These are phyloP conservation scores for Pseudogymnoascus destructans DNA, from an alignment of 2,329 filamentous ascomycete genomes.

Conservation along the genomic window DNA sequence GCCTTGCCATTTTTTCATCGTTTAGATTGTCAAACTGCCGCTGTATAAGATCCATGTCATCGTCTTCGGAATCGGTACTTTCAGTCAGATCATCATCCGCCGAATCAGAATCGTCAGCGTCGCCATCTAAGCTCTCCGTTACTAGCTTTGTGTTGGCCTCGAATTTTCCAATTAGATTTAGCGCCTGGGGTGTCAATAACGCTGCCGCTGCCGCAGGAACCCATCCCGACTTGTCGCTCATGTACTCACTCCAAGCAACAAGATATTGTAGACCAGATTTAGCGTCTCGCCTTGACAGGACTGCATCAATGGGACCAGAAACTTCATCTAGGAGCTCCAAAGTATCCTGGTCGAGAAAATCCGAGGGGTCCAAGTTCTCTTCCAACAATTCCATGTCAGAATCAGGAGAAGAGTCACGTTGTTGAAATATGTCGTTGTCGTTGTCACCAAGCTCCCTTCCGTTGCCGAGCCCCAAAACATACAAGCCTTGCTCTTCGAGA, in stretches of 20 bases:
- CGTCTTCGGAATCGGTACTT: conserved; percentile 29
- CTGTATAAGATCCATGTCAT: conserved; percentile 28
- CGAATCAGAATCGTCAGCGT: conserved; percentile 18
- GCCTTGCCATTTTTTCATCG: conserved; percentile 48
- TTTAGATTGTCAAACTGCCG: conserved; percentile 34
- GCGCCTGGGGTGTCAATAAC: conserved; percentile 24
- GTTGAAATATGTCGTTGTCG: conserved; percentile 13
- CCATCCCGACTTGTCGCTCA: conserved; percentile 37
- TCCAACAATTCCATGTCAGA: neutral
- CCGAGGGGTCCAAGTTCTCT: neutral
- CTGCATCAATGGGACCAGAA: conserved; percentile 25
- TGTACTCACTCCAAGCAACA: conserved; percentile 33
- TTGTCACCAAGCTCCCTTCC: conserved; percentile 5
- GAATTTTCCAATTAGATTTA: conserved; percentile 25
- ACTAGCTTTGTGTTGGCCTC: conserved; percentile 25
- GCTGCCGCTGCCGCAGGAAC: conserved; percentile 26
- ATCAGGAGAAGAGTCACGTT: neutral
- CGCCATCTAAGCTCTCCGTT: conserved; percentile 18
- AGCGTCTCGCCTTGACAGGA: conserved; percentile 34
- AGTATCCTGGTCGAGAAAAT: conserved; percentile 25
- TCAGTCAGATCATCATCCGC: conserved; percentile 25
- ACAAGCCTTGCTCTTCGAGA: neutral
- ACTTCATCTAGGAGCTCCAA: conserved; percentile 33
- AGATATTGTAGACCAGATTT: conserved; percentile 36
- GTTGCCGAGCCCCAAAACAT: conserved; percentile 3